These are phyloP conservation scores for Tilletia indica DNA, from an alignment of 1,284 basidiomycete genomes.

Conservation along the genomic window DNA sequence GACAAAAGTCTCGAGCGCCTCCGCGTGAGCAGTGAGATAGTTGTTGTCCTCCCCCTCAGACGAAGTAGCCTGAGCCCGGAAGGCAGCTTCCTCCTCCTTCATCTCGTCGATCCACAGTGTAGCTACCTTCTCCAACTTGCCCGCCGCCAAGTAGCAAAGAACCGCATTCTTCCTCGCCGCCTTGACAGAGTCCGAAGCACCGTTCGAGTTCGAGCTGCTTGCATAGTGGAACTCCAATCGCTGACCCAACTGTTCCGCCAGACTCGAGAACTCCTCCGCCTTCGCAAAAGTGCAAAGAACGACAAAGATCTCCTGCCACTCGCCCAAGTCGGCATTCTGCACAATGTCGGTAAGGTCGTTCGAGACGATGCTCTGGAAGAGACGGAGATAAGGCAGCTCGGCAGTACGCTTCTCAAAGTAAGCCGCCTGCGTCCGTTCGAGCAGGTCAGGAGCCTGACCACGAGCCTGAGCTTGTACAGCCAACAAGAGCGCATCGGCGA, in stretches of 20 bases:
- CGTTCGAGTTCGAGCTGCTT: neutral
- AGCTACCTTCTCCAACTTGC: slow-evolving; percentile 81
- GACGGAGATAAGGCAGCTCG: slow-evolving; percentile 79
- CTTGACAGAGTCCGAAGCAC: slow-evolving; percentile 58
- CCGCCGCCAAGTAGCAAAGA: slow-evolving; percentile 80
- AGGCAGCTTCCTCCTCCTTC: slow-evolving; percentile 71
- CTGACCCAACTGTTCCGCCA: slow-evolving; percentile 88
- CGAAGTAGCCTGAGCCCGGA: slow-evolving; percentile 1
- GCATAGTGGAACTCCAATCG: slow-evolving; percentile 78
- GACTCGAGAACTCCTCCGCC: slow-evolving; percentile 75
- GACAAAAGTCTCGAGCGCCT: slow-evolving; percentile 87
- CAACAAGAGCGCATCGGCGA: slow-evolving; percentile 88
- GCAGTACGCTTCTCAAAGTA: slow-evolving; percentile 84
- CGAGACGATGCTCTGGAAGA: slow-evolving; percentile 92
- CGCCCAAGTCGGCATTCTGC: slow-evolving; percentile 87
- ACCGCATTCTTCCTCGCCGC: slow-evolving; percentile 83
- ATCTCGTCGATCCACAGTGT: slow-evolving; percentile 92
- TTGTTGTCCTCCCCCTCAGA: slow-evolving; percentile 23
- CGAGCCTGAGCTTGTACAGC: slow-evolving; percentile 66
- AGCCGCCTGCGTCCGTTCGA: slow-evolving; percentile 83
- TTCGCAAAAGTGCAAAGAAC: slow-evolving; percentile 92
- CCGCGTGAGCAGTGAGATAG: slow-evolving; percentile 70
- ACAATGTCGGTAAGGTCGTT: slow-evolving; percentile 89
- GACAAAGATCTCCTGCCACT: slow-evolving; percentile 97
- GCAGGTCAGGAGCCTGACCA: slow-evolving; percentile 77